A percentile compares a stretch with the other conserved stretches of the same genome.
These are phyloP conservation scores for Chalaropsis ovoidea DNA, from an alignment of 2,329 filamentous ascomycete genomes.

Conservation along the genomic window DNA sequence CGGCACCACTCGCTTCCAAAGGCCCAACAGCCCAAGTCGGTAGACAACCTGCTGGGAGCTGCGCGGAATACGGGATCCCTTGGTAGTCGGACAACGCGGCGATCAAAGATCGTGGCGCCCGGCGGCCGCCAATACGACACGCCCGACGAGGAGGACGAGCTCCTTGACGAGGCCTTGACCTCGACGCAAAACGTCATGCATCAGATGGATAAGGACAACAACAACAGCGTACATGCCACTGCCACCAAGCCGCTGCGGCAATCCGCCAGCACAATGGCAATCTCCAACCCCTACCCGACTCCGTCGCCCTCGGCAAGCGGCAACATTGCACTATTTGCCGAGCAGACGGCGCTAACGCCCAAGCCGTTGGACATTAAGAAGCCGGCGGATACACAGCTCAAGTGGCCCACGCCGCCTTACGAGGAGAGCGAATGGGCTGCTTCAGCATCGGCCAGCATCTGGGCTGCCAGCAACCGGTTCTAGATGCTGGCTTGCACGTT, in stretches of 20 bases:
- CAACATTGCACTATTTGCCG: conserved; percentile 64
- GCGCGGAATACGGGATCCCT: conserved; percentile 35
- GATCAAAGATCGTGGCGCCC: conserved; percentile 59
- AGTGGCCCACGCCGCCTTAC: conserved; percentile 94
- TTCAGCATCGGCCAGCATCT: conserved; percentile 70
- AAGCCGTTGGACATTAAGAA: conserved; percentile 62
- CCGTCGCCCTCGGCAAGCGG: conserved; percentile 73
- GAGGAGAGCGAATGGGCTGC: conserved; percentile 88
- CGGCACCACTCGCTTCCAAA: conserved; percentile 53
- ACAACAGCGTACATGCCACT: conserved; percentile 34
- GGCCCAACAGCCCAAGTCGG: conserved; percentile 52
- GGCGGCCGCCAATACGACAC: conserved; percentile 82
- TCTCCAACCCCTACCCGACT: conserved; percentile 54
- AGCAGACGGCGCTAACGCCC: conserved; percentile 48
- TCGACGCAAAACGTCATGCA: conserved; percentile 67
- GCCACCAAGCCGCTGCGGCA: conserved; percentile 41
- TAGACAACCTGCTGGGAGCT: conserved; percentile 49
- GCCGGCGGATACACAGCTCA: conserved; percentile 44
- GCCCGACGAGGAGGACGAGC: conserved; percentile 90
- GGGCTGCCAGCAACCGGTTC: conserved; percentile 58
- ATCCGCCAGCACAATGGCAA: conserved; percentile 52
- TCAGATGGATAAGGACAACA: conserved; percentile 51
- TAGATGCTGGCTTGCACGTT: conserved; percentile 31
- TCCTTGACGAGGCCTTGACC: conserved; percentile 77
- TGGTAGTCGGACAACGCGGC: conserved; percentile 44